A percentile compares a stretch with the other conserved stretches of the same genome.
Conservation (phyloP, 2,329 filamentous ascomycete genomes). For the Achaetomium macrosporum region DNA sequence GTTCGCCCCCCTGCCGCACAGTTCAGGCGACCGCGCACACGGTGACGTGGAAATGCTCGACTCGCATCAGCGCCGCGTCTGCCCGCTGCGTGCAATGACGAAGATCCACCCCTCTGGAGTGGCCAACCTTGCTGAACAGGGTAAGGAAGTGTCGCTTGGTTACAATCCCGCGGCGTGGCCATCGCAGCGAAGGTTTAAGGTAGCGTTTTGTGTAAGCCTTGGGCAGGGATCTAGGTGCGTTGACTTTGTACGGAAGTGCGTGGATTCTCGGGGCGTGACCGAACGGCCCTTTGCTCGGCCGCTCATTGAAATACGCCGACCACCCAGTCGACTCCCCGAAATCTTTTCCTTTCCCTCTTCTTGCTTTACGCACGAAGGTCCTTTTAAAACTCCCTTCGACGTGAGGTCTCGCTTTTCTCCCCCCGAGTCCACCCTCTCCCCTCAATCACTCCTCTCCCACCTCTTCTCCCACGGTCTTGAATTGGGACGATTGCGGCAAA, state of each 20-base stretch:
- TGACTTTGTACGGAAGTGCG: constrained; percentile 12
- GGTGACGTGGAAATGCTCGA: constrained; percentile 14
- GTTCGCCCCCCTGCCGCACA: background rate
- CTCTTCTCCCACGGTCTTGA: constrained; percentile 12
- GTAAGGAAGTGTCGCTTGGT: constrained; percentile 16
- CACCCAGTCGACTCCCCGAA: constrained; percentile 18
- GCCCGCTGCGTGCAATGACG: constrained; percentile 5
- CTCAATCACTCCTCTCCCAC: constrained; percentile 13
- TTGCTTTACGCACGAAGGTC: constrained; percentile 45
- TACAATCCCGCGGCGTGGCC: constrained; percentile 18
- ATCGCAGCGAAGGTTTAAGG: constrained; percentile 8
- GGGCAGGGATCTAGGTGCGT: constrained; percentile 16
- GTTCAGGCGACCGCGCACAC: constrained; percentile 5
- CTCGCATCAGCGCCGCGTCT: constrained; percentile 8
- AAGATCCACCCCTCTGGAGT: constrained; percentile 10
- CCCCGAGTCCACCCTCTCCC: constrained; percentile 22
- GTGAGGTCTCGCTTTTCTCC: constrained; percentile 38
- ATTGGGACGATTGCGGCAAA: too few species aligned
- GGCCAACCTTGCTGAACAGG: constrained; percentile 6
- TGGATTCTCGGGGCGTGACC: constrained; percentile 15
- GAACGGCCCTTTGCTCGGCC: background rate
- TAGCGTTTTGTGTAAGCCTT: constrained; percentile 9
- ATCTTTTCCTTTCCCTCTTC: constrained; percentile 30
- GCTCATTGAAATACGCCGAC: constrained; percentile 25
- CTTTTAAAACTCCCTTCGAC: constrained; percentile 40